Conservation (phyloP, 1,284 basidiomycete genomes). For the Cystobasidiaceae sp. region DNA sequence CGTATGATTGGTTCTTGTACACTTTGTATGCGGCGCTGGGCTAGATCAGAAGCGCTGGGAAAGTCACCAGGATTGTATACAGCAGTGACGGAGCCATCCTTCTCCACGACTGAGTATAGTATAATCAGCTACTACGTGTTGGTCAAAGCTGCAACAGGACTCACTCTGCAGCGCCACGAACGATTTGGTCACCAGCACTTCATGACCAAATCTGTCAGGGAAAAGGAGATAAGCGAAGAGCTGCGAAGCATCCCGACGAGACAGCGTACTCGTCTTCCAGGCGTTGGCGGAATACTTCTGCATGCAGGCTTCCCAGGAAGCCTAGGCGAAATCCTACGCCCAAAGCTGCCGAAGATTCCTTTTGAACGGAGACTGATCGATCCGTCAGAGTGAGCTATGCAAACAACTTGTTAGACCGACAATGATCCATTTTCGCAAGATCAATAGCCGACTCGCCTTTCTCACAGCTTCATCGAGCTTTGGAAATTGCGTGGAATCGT, state of each 20-base stretch:
- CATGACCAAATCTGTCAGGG: constrained; percentile 26
- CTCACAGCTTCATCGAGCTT: constrained; percentile 95
- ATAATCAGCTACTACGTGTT: not conserved
- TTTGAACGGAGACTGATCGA: constrained; percentile 81
- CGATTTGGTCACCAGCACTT: constrained; percentile 62
- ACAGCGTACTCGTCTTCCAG: constrained; percentile 89
- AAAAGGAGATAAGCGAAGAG: constrained; percentile 47
- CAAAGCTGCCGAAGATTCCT: constrained; percentile 87
- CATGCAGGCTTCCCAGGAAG: constrained; percentile 91
- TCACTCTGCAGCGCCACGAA: constrained; percentile 85
- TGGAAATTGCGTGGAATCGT: constrained; percentile 83
- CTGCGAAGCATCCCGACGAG: constrained; percentile 62
- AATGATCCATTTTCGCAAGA: not conserved
- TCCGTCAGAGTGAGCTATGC: constrained; percentile 74
- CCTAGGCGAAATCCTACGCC: constrained; percentile 94
- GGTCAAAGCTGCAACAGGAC: constrained; percentile 35
- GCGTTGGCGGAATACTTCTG: constrained; percentile 94
- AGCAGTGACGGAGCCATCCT: constrained; percentile 58
- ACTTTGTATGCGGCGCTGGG: constrained; percentile 59
- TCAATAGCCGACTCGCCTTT: constrained; percentile 65
- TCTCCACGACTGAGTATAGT: constrained; percentile 76
- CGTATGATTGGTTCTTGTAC: constrained; percentile 72
- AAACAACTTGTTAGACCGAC: not conserved
- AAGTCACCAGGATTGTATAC: constrained; percentile 91
- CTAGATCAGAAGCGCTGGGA: constrained; percentile 65